These are phyloP conservation scores for Manihot esculenta DNA, from an alignment of 441 rosid species.

Conservation along the genomic window DNA sequence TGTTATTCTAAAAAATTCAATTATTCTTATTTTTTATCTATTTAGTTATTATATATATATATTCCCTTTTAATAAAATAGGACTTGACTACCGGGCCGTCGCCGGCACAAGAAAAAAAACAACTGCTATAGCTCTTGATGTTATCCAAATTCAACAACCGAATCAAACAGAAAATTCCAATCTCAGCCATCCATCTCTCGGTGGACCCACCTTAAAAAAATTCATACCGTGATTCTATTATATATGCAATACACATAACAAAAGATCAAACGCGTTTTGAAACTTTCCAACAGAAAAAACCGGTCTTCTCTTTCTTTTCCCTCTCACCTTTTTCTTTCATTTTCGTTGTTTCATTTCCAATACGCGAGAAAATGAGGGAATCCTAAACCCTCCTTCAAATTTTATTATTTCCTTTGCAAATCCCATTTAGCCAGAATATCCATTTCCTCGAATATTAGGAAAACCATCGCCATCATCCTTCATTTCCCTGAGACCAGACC, in stretches of 20 bases:
- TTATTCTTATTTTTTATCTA: too few species aligned
- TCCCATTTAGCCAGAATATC: background rate
- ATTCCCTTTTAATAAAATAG: too few species aligned
- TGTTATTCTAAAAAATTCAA: too few species aligned
- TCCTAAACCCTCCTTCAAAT: background rate
- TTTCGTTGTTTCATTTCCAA: background rate
- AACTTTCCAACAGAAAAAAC: constrained; percentile 40
- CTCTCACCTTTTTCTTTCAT: background rate
- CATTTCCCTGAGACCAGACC: background rate
- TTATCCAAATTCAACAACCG: too few species aligned
- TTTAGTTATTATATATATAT: too few species aligned
- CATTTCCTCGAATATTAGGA: background rate
- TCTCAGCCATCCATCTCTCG: constrained; percentile 12
- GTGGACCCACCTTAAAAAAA: background rate
- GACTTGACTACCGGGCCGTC: too few species aligned
- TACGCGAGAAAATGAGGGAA: background rate
- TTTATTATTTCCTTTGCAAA: background rate
- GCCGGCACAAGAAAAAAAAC: background rate
- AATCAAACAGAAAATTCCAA: background rate
- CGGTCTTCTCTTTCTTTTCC: constrained; percentile 16
- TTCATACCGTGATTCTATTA: background rate
- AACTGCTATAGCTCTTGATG: background rate
- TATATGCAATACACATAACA: too few species aligned
- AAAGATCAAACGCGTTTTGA: constrained; percentile 17
- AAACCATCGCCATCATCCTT: background rate